These are phyloP conservation scores for Blastobotrys peoriensis DNA, from an alignment of 805 yeast species.

Conservation along the genomic window DNA sequence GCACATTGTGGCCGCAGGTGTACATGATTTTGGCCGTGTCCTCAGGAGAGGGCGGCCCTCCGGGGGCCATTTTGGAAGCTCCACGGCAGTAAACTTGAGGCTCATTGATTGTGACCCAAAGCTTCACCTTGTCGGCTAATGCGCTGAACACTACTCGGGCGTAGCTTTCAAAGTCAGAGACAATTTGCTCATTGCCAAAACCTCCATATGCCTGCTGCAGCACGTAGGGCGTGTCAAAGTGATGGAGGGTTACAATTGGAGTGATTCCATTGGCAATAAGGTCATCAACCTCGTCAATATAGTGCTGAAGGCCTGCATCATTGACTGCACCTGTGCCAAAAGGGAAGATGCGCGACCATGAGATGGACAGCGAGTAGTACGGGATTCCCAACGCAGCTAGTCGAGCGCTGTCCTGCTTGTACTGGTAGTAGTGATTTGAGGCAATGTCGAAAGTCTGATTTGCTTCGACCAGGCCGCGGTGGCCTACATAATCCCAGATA, in stretches of 20 bases:
- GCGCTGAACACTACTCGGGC: slow-evolving; percentile 30
- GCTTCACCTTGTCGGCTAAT: slow-evolving; percentile 30
- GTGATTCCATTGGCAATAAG: slow-evolving; percentile 21
- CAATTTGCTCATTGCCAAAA: slow-evolving; percentile 24
- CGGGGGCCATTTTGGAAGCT: slow-evolving; percentile 19
- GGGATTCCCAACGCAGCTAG: slow-evolving; percentile 30
- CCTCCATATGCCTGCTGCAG: slow-evolving; percentile 26
- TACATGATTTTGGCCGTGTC: slow-evolving; percentile 75
- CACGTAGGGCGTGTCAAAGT: slow-evolving; percentile 32
- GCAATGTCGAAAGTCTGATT: slow-evolving; percentile 25
- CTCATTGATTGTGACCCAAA: slow-evolving; percentile 32
- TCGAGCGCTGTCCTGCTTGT: slow-evolving; percentile 31
- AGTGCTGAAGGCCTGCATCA: slow-evolving; percentile 28
- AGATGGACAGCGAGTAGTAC: slow-evolving; percentile 29
- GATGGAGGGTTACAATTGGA: slow-evolving; percentile 32
- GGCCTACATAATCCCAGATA: slow-evolving; percentile 25
- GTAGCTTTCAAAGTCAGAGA: slow-evolving; percentile 31
- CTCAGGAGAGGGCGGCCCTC: slow-evolving; percentile 45
- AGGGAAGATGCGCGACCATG: slow-evolving; percentile 34
- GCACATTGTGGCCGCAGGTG: slow-evolving; percentile 54
- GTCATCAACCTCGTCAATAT: slow-evolving; percentile 28
- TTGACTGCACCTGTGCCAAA: slow-evolving; percentile 22
- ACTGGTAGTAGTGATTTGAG: slow-evolving; percentile 30
- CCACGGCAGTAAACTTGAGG: slow-evolving; percentile 24
- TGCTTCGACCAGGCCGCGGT: slow-evolving; percentile 18